These are phyloP conservation scores for Mycosphaerella arachidis DNA, from an alignment of 2,329 filamentous ascomycete species.

Conservation along the genomic window DNA sequence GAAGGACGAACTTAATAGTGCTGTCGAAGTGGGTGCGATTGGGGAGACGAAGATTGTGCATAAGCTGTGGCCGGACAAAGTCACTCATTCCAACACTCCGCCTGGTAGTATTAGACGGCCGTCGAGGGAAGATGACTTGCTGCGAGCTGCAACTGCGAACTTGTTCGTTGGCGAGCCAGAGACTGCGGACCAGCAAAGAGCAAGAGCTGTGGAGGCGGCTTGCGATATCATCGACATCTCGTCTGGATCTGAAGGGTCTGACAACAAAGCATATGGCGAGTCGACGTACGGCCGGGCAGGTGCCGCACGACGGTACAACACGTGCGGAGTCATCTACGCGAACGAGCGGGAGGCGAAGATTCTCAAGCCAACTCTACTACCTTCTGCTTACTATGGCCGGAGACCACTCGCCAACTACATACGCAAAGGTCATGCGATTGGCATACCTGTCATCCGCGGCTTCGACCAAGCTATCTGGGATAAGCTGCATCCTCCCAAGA, in stretches of 20 bases:
- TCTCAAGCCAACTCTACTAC: constrained; percentile 76
- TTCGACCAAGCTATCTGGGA: constrained; percentile 78
- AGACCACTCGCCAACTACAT: constrained; percentile 75
- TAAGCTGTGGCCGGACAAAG: constrained; percentile 72
- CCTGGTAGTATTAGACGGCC: neutral
- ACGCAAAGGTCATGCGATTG: constrained; percentile 74
- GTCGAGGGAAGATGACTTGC: constrained; percentile 19
- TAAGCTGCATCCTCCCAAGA: constrained; percentile 58
- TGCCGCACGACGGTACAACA: constrained; percentile 58
- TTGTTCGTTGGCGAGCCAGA: constrained; percentile 33
- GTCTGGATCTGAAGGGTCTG: constrained; percentile 41
- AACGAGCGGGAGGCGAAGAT: constrained; percentile 74
- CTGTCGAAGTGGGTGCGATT: constrained; percentile 79
- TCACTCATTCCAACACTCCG: constrained; percentile 23
- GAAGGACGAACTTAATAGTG: constrained; percentile 84
- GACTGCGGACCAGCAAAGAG: constrained; percentile 42
- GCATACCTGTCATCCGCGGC: constrained; percentile 81
- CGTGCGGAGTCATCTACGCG: constrained; percentile 82
- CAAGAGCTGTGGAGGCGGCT: constrained; percentile 41
- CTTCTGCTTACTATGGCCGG: constrained; percentile 79
- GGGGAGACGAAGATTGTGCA: constrained; percentile 90
- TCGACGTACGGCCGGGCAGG: constrained; percentile 40
- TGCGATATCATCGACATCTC: constrained; percentile 48
- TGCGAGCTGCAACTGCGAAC: constrained; percentile 25
- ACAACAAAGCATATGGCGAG: constrained; percentile 47